Base-by-base conservation (phyloP, 1,284 basidiomycete genomes). In the Irpex sp. region DNA sequence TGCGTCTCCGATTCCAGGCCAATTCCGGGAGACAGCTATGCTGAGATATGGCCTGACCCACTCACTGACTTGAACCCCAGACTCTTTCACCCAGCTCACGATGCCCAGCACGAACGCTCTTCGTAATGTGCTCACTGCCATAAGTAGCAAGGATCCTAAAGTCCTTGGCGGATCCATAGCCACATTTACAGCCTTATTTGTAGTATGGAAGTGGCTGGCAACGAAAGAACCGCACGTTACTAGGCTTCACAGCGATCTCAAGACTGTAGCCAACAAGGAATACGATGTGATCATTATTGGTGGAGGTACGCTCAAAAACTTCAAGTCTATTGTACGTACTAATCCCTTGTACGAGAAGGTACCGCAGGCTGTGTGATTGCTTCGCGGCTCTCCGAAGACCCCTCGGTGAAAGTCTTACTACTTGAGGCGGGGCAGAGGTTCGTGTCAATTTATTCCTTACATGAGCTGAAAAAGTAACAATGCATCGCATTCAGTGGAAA, bases 321-420 rank as follows among this genome's bases (percentile, higher is more conserved):
- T 26, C 26, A 13, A n/a, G 5, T 4, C 5, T 33, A 26, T 21
- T 47, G 35, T 17, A 36, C 7, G n/a, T 15, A 50, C 21, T 31
- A 58, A 9, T 35, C 11, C 15, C 33, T 15, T 13, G 33, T 13
- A 5, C 51, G 47, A 43, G 3, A 39, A 51, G 88, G 88, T 6
- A 89, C 89, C 5, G 81, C 86, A 1, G 89, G 89, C 6, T 89
- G 88, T 66, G 87, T 83, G 0, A 78, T 90, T 37, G 89, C 89
- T 3, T 78, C 85, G 2, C 79, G 88, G 33, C 75, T 91, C 33
- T 85, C 83, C 8, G 89, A 90, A 70, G 79, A 87, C 65, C 75
- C 83, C 0, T 77, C 74, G 5, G 68, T 86, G 1, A 79, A 79
- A 1, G 86, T 90, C 5, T 74, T 90, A 17, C 69, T 90, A 8